Evolutionary conservation across 192 early-diverging fungal species (phyloP).

Genomic region (Paraglomus brasilianum): DNA sequence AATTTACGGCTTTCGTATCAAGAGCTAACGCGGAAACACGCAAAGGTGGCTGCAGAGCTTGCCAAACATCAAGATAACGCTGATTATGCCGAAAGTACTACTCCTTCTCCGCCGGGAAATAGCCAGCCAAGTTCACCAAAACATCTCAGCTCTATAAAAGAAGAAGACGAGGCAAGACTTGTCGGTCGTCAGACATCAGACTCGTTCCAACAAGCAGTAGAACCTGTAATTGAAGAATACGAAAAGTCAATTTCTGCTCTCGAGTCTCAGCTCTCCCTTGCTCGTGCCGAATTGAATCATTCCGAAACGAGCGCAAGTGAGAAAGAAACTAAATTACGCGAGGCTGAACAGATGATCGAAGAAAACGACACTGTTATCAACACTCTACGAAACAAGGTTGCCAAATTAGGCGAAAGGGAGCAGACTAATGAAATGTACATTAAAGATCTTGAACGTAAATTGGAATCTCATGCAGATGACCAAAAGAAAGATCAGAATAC

Average conservation of each 20-base stretch:
- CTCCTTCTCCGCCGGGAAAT: conserved; percentile 4
- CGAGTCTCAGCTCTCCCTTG: conserved; percentile 58
- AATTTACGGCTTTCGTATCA: conserved; percentile 53
- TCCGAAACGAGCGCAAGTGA: conserved; percentile 55
- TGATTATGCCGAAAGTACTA: background rate
- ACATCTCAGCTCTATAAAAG: background rate
- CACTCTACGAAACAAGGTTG: conserved; percentile 41
- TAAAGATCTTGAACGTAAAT: conserved; percentile 41
- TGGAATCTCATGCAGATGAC: conserved; percentile 34
- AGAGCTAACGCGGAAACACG: conserved; percentile 55
- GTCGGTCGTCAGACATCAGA: background rate
- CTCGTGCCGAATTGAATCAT: conserved; percentile 56
- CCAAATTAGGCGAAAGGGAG: conserved; percentile 58
- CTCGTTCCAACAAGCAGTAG: conserved; percentile 52
- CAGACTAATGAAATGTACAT: conserved; percentile 47
- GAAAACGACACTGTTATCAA: conserved; percentile 32
- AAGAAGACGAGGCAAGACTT: conserved; percentile 9
- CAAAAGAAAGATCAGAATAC: conserved; percentile 36
- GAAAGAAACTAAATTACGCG: conserved; percentile 52
- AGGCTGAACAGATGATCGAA: conserved; percentile 33
- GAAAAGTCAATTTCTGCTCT: conserved; percentile 61
- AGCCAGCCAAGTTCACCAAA: conserved; percentile 11
- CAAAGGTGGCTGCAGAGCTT: conserved; percentile 50
- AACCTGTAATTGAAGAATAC: conserved; percentile 73
- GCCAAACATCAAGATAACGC: conserved; percentile 46